phyloP scores from a whole-genome alignment of 2,329 filamentous ascomycete species.

The Pseudogymnoascus sp. region DNA sequence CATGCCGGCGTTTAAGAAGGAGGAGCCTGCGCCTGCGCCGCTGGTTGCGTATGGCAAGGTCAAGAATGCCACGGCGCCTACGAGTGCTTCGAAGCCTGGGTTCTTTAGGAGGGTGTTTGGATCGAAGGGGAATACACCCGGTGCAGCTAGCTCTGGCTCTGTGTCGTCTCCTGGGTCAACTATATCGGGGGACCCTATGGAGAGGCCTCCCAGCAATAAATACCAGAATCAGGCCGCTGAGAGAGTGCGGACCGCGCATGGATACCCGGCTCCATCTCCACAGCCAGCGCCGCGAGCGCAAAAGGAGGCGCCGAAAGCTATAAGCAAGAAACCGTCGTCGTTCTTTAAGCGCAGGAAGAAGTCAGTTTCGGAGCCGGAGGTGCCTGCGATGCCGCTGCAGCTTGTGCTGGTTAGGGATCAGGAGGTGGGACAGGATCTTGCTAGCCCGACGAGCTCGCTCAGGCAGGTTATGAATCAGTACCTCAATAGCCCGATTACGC shows the following conservation, averaged over 20 bases:
- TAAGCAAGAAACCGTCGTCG: slow-evolving; percentile 87
- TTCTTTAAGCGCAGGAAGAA: slow-evolving; percentile 94
- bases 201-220: background rate
- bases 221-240: background rate
- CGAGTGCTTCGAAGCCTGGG: slow-evolving; percentile 62
- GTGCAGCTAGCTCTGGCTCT: background rate
- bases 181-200: background rate
- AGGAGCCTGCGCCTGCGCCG: slow-evolving; percentile 44
- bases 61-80: slow-evolving; percentile 32
- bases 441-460: slow-evolving; percentile 68
- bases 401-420: slow-evolving; percentile 15
- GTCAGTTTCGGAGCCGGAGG: slow-evolving; percentile 61
- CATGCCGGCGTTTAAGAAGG: slow-evolving; percentile 32
- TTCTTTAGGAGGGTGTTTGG: slow-evolving; percentile 90
- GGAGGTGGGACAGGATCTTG: slow-evolving; percentile 14
- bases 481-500: slow-evolving; percentile 32
- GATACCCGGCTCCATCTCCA: slow-evolving; percentile 18
- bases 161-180: background rate
- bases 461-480: slow-evolving; percentile 84
- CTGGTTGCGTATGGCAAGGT: slow-evolving; percentile 42
- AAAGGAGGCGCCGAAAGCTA: slow-evolving; percentile 21
- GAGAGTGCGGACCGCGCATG: background rate
- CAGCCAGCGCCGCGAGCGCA: slow-evolving; percentile 16
- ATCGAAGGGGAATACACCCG: slow-evolving; percentile 44
- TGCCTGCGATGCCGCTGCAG: slow-evolving; percentile 47